Evolutionary conservation across 768 basidiomycete genomes (phyloP), one percentile per base, ranked within the genome.

Genomic region (Mycena sanguinolenta): DNA sequence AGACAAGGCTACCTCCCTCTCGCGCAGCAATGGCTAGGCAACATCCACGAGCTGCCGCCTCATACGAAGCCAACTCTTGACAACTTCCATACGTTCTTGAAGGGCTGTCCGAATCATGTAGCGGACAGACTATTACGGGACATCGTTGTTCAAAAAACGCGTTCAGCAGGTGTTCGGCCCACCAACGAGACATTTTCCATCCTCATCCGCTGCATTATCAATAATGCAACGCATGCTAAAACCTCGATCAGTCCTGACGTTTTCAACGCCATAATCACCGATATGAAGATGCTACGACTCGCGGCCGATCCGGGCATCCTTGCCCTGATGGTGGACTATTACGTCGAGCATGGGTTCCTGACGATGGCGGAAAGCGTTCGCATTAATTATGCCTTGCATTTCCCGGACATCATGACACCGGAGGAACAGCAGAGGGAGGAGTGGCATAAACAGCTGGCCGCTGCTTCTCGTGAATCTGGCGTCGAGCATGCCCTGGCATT

Each of bases 21-120:
- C 16, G 84, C 87, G 44, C 75, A 84, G 30, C 78, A 82, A 27
- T 90, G 91, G 87, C 79, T 93, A 3, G 74, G 73, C 52, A 81
- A 81, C n/a, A 90, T 92, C 85, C 82, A 86, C 17, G 79, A 79
- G 28, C 85, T 85, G 58, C 83, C 89, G 4, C 86, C 85, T 2
- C 75, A 83, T 39, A 70, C 85, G 52, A 76, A 76, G 6, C 89
- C 90, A 0, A 84, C 85, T 27, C 78, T 85, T 42, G 81, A 85
- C 25, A 89, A 90, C 65, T 89, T 89, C 81, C 87, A 91, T 70
- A 68, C 84, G 13, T 84, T 90, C 70, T 79, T 92, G 39, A 81
- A 86, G 42, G 78, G 79, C 16, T 83, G 80, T 69, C 74, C 76
- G 13, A 72, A 78, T 39, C 74, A 79, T n/a, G 74, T 77, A 16